Evolutionary conservation across 1,139 yeast species (phyloP).

Genomic region (Geotrichum europaeum): DNA sequence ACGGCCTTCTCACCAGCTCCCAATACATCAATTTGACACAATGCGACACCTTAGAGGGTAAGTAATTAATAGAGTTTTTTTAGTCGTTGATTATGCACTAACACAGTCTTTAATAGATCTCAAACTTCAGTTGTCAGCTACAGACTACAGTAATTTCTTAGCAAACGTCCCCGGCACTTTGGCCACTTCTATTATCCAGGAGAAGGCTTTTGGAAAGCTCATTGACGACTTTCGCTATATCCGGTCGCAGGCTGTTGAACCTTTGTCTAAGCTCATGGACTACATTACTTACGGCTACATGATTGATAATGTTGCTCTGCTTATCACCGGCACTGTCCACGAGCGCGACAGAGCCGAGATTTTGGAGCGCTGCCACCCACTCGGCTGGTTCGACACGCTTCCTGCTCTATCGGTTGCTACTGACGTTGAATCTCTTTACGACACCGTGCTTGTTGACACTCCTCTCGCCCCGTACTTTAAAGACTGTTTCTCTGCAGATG

Average conservation of each 20-base stretch:
- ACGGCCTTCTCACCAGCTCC: slow-evolving; percentile 66
- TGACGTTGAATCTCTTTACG: slow-evolving; percentile 85
- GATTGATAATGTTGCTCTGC: slow-evolving; percentile 94
- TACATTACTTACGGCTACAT: slow-evolving; percentile 91
- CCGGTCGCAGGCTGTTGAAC: slow-evolving; percentile 76
- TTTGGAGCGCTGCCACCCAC: slow-evolving; percentile 84
- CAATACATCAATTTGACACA: slow-evolving; percentile 92
- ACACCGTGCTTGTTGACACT: slow-evolving; percentile 92
- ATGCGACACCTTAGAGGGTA: slow-evolving; percentile 77
- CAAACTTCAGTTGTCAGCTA: slow-evolving; percentile 86
- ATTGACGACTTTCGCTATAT: slow-evolving; percentile 82
- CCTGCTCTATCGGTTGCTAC: slow-evolving; percentile 94
- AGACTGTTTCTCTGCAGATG: slow-evolving; percentile 86
- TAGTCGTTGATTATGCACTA: not conserved
- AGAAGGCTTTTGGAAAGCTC: slow-evolving; percentile 65
- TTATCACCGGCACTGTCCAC: slow-evolving; percentile 96
- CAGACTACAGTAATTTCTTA: slow-evolving; percentile 90
- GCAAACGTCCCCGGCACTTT: slow-evolving; percentile 76
- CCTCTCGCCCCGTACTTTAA: slow-evolving; percentile 96
- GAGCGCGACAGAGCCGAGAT: slow-evolving; percentile 87
- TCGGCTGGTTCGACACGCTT: slow-evolving; percentile 97
- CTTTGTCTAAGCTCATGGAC: slow-evolving; percentile 75
- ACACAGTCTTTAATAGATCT: slow-evolving; percentile 44
- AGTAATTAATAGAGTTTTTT: slow-evolving; percentile 4
- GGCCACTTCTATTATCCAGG: slow-evolving; percentile 78